Evolutionary conservation across 768 basidiomycete genomes (phyloP).

Genomic region (Leccinum subgranulosum): DNA sequence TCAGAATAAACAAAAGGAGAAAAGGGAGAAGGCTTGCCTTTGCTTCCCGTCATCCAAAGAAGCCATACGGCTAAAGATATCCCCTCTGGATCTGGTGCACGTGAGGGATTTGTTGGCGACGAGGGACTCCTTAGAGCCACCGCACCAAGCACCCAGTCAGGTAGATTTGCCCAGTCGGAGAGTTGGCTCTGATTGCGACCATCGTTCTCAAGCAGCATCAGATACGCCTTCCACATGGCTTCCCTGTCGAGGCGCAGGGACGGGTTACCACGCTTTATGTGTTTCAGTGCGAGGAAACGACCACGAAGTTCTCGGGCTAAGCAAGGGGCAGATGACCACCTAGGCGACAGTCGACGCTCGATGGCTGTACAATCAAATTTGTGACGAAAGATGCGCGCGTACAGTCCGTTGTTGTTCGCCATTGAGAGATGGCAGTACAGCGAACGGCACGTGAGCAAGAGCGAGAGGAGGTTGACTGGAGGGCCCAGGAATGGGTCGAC

Average conservation of each 20-base stretch:
- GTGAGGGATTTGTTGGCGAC: slow-evolving; percentile 13
- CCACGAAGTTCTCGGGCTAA: slow-evolving; percentile 43
- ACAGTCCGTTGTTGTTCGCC: slow-evolving; percentile 36
- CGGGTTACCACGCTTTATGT: slow-evolving; percentile 34
- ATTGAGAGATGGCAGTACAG: slow-evolving; percentile 36
- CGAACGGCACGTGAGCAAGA: slow-evolving; percentile 38
- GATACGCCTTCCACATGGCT: slow-evolving; percentile 52
- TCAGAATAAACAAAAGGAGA: slow-evolving; percentile 12
- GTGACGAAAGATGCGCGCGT: slow-evolving; percentile 41
- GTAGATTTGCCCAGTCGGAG: slow-evolving; percentile 38
- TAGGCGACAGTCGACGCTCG: slow-evolving; percentile 35
- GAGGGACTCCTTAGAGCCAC: slow-evolving; percentile 9
- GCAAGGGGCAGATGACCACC: slow-evolving; percentile 37
- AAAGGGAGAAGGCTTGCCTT: slow-evolving; percentile 29
- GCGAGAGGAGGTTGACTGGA: slow-evolving; percentile 35
- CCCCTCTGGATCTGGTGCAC: slow-evolving; percentile 31
- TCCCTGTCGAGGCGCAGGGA: slow-evolving; percentile 25
- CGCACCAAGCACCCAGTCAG: slow-evolving; percentile 23
- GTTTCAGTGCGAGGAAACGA: slow-evolving; percentile 39
- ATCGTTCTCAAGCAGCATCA: slow-evolving; percentile 55
- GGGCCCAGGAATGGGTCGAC: slow-evolving; percentile 42
- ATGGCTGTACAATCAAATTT: slow-evolving; percentile 45
- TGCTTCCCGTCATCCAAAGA: slow-evolving; percentile 43
- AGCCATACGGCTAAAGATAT: slow-evolving; percentile 44
- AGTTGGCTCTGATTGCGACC: slow-evolving; percentile 45